Conservation (phyloP, 768 basidiomycete species). For the Leccinum obscurum region DNA sequence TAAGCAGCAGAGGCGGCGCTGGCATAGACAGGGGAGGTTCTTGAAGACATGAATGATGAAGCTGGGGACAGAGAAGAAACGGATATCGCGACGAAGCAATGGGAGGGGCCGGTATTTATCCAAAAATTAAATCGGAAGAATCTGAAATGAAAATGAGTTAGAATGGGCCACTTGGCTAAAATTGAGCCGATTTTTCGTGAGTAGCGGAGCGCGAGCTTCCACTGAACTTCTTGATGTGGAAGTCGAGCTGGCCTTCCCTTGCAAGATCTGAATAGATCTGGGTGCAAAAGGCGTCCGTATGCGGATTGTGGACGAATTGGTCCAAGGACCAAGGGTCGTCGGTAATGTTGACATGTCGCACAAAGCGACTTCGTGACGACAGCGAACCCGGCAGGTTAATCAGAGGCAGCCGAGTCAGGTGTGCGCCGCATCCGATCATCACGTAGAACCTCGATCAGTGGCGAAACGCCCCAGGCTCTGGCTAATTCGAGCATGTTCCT, state of each 20-base stretch:
- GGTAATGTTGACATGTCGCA: constrained; percentile 1
- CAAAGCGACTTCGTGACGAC: neutral
- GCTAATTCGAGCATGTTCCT: neutral
- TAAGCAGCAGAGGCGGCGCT: constrained; percentile 30
- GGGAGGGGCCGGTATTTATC: constrained; percentile 30
- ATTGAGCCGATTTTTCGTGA: constrained; percentile 28
- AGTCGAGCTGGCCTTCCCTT: constrained; percentile 12
- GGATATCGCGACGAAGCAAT: constrained; percentile 4
- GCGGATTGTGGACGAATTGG: constrained; percentile 6
- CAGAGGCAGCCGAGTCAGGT: neutral
- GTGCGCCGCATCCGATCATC: neutral
- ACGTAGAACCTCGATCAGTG: neutral
- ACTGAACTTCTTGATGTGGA: constrained; percentile 29
- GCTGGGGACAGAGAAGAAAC: constrained; percentile 1
- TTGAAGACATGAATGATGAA: constrained; percentile 26
- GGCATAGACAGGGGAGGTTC: constrained; percentile 27
- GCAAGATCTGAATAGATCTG: constrained; percentile 23
- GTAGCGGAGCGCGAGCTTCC: constrained; percentile 23
- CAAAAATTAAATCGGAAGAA: constrained; percentile 13
- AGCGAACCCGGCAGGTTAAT: neutral
- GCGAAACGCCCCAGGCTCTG: neutral
- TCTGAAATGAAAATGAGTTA: constrained; percentile 18
- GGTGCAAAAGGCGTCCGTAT: constrained; percentile 13
- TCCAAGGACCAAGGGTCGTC: constrained; percentile 5
- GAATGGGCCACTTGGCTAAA: constrained; percentile 29